Evolutionary conservation across 179 eudicot genomes (phyloP).

Genomic region (Beta lomatogona): DNA sequence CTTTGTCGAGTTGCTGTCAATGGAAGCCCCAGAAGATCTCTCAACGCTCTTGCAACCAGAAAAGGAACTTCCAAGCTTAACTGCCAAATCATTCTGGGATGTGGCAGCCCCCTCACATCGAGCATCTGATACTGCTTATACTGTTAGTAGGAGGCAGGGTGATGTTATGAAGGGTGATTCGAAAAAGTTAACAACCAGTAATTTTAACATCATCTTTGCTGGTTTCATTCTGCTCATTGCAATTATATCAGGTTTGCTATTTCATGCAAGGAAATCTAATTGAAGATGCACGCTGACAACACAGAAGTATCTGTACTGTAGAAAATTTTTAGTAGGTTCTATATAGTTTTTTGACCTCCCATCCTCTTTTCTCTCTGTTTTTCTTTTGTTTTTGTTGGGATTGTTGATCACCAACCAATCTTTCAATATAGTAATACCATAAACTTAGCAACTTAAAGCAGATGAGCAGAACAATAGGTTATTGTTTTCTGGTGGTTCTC

Average conservation of each 20-base stretch:
- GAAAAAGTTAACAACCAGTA: constrained; percentile 23
- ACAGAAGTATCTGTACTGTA: neutral
- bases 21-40: constrained; percentile 61
- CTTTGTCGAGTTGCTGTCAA: constrained; percentile 68
- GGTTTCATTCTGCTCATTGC: constrained; percentile 53
- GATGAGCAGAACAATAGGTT: neutral
- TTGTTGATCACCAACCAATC: neutral
- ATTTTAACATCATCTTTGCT: constrained; percentile 37
- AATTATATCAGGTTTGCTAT: constrained; percentile 47
- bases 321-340: neutral
- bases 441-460: neutral
- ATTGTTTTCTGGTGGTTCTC: neutral
- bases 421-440: neutral
- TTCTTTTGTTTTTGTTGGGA: too few species aligned
- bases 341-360: neutral
- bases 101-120: constrained; percentile 38
- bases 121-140: constrained; percentile 25
- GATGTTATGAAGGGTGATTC: constrained; percentile 16
- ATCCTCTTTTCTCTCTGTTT: too few species aligned
- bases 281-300: neutral
- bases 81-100: constrained; percentile 60
- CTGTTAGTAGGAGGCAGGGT: constrained; percentile 22
- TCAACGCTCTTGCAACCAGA: constrained; percentile 65
- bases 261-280: constrained; percentile 36
- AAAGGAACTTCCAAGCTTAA: constrained; percentile 41